These are phyloP conservation scores for Rhododendron kiyosumense DNA, from an alignment of 148 eudicot species.

Conservation along the genomic window DNA sequence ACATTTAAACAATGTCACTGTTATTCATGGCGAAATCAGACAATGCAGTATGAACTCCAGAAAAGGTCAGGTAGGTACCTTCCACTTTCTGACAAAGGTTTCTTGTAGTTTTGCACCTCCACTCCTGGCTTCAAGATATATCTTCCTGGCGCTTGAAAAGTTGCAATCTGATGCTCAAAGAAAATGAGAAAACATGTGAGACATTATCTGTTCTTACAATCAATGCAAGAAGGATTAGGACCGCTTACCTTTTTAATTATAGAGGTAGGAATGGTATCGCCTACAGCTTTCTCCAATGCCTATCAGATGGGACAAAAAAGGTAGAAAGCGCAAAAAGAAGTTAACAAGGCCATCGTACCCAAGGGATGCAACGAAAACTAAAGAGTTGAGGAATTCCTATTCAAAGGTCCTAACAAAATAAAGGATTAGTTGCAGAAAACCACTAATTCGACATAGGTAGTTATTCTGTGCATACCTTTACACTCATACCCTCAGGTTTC, in stretches of 20 bases:
- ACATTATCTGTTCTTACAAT: slow-evolving; percentile 1
- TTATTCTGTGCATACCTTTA: slow-evolving; percentile 48
- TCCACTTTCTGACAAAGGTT: slow-evolving; percentile 42
- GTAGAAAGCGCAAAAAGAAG: not conserved
- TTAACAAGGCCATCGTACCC: not conserved
- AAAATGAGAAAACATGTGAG: slow-evolving; percentile 19
- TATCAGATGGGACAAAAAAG: slow-evolving; percentile 18
- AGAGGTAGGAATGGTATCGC: slow-evolving; percentile 54
- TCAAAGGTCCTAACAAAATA: not conserved
- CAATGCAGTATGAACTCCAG: not conserved
- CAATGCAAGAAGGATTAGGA: not conserved
- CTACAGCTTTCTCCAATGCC: slow-evolving; percentile 91
- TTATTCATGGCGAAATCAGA: not conserved
- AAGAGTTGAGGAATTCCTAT: not conserved
- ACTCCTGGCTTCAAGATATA: slow-evolving; percentile 66
- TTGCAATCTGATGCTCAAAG: slow-evolving; percentile 66
- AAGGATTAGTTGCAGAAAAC: not conserved
- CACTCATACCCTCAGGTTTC: slow-evolving; percentile 79
- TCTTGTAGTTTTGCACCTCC: slow-evolving; percentile 55
- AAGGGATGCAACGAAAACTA: not conserved
- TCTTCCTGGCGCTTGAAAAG: slow-evolving; percentile 68
- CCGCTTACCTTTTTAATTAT: slow-evolving; percentile 59
- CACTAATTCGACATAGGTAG: not conserved
- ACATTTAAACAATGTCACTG: not conserved
- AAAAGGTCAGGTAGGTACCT: slow-evolving; percentile 32